These are phyloP conservation scores for Pichia sporocuriosa DNA, from an alignment of 805 yeast genomes.

Conservation along the genomic window DNA sequence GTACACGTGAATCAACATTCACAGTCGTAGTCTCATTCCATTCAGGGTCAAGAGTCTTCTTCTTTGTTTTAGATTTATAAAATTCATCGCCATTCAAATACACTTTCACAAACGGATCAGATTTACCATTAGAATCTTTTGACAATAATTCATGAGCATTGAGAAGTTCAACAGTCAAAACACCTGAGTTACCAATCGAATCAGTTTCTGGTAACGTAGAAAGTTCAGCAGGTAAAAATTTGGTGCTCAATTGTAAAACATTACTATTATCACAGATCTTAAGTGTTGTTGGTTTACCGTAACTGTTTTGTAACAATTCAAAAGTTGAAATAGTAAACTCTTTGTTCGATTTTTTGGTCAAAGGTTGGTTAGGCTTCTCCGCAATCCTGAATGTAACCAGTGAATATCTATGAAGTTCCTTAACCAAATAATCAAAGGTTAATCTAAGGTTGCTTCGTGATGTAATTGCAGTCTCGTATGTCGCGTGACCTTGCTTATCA, in stretches of 20 bases:
- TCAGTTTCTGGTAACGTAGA: constrained; percentile 65
- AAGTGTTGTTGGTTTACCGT: constrained; percentile 50
- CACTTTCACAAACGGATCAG: constrained; percentile 83
- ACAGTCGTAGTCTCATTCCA: constrained; percentile 71
- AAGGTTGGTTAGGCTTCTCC: constrained; percentile 46
- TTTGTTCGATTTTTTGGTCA: constrained; percentile 51
- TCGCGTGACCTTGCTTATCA: constrained; percentile 66
- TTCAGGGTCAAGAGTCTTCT: constrained; percentile 84
- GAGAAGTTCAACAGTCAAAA: constrained; percentile 50
- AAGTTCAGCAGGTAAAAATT: constrained; percentile 73
- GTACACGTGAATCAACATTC: constrained; percentile 54
- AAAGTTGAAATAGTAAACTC: constrained; percentile 61
- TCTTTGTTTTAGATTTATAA: constrained; percentile 70
- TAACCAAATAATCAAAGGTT: constrained; percentile 69
- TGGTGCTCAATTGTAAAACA: constrained; percentile 47
- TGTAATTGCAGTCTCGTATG: constrained; percentile 48
- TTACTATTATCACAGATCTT: constrained; percentile 44
- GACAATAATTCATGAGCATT: constrained; percentile 66
- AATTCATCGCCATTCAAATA: constrained; percentile 58
- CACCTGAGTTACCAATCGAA: constrained; percentile 69
- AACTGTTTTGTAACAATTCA: constrained; percentile 60
- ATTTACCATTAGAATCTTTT: constrained; percentile 87
- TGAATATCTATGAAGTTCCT: constrained; percentile 68
- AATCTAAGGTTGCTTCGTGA: constrained; percentile 32
- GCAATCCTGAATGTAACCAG: constrained; percentile 54